phyloP scores from a whole-genome alignment of 441 rosid species.

The Croton setiger region DNA sequence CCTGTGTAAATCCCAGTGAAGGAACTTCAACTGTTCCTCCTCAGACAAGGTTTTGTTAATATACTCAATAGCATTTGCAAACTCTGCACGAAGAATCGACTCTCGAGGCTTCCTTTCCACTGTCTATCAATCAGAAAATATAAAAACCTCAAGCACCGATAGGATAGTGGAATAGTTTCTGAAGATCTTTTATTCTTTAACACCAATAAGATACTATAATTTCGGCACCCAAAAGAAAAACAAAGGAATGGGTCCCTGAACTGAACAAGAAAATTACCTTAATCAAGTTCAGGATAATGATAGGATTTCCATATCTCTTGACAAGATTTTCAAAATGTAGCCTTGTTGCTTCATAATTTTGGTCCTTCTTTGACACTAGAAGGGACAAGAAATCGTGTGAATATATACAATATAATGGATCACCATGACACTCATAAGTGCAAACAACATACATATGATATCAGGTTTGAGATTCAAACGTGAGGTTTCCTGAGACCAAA shows the following conservation, averaged over 20 bases:
- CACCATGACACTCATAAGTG: constrained; percentile 14
- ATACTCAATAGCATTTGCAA: constrained; percentile 87
- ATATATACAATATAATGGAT: constrained; percentile 3
- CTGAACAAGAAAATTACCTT: constrained; percentile 54
- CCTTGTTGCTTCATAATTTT: constrained; percentile 86
- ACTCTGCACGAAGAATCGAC: constrained; percentile 85
- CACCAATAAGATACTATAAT: constrained; percentile 12
- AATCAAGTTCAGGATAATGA: constrained; percentile 87
- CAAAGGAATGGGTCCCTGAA: not conserved
- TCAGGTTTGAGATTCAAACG: constrained; percentile 96
- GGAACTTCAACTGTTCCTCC: constrained; percentile 74
- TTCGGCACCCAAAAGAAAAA: not conserved
- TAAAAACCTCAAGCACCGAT: constrained; percentile 16
- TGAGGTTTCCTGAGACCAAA: constrained; percentile 99
- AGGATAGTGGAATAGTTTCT: not conserved
- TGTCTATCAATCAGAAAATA: constrained; percentile 45
- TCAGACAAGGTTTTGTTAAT: constrained; percentile 82
- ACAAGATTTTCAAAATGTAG: constrained; percentile 94
- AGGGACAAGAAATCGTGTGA: constrained; percentile 22
- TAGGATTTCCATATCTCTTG: constrained; percentile 93
- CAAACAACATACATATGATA: constrained; percentile 65
- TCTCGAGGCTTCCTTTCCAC: constrained; percentile 96
- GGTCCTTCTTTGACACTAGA: constrained; percentile 86
- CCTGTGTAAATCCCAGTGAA: constrained; percentile 92
- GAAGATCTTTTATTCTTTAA: constrained; percentile 13